These are phyloP conservation scores for Cyclotella sp. DNA, from an alignment of 108 stramenopile genomes.

Conservation along the genomic window DNA sequence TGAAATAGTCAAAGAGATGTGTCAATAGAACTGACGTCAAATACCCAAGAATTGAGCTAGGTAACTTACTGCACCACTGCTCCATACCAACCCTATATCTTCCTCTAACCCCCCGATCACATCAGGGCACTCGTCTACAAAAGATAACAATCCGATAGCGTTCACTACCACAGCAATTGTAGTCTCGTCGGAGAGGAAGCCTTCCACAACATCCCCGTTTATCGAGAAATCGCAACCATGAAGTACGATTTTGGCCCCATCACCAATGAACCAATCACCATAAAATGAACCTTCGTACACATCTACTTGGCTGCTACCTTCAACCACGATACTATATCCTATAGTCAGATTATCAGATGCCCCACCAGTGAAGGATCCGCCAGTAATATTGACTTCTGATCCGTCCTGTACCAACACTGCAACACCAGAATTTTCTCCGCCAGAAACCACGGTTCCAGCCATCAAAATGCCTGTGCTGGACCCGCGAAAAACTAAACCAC, in stretches of 20 bases:
- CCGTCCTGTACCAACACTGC: constrained; percentile 2
- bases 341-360: neutral
- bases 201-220: neutral
- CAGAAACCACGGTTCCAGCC: neutral
- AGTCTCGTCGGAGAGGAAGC: neutral
- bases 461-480: neutral
- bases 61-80: neutral
- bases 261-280: constrained; percentile 13
- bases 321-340: constrained; percentile 1
- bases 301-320: constrained; percentile 10
- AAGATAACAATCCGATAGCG: neutral
- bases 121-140: constrained; percentile 17
- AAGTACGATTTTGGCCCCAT: neutral
- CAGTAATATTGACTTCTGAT: neutral
- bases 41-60: neutral
- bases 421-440: neutral
- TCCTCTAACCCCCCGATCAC: constrained; percentile 10
- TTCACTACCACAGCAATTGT: constrained; percentile 5
- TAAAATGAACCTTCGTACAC: constrained; percentile 8
- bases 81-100: neutral
- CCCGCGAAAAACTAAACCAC: neutral
- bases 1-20: neutral
- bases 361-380: neutral
- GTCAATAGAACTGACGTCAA: neutral
- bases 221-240: constrained; percentile 7